A percentile compares a stretch with the other conserved stretches of the same genome.
Evolutionary conservation across 2,329 filamentous ascomycete species (phyloP).

Genomic region (Apiospora sp.): DNA sequence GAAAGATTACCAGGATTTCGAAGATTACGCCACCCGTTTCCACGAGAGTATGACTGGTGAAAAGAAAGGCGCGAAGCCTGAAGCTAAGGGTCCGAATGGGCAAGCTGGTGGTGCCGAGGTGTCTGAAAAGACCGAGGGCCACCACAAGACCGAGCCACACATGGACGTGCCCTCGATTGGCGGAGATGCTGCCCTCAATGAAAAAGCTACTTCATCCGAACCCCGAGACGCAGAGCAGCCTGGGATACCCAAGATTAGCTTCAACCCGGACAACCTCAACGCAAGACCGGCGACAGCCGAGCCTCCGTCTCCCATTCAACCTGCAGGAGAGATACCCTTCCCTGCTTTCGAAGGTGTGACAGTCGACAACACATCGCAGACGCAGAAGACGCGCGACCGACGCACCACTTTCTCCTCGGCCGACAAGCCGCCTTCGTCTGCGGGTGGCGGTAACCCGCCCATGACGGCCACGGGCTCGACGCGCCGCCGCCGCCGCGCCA

Average conservation of each 20-base stretch:
- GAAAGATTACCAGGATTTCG: constrained; percentile 90
- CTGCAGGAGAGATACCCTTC: constrained; percentile 54
- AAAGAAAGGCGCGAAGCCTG: constrained; percentile 62
- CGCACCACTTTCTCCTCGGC: constrained; percentile 64
- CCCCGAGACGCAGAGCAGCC: constrained; percentile 30
- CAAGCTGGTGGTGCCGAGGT: constrained; percentile 34
- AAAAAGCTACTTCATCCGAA: constrained; percentile 34
- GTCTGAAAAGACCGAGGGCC: constrained; percentile 35
- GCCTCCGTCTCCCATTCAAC: constrained; percentile 50
- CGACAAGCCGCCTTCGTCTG: constrained; percentile 53
- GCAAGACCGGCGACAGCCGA: constrained; percentile 41
- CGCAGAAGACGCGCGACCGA: constrained; percentile 54
- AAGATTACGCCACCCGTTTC: constrained; percentile 80
- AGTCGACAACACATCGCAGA: constrained; percentile 38
- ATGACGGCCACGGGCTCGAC: constrained; percentile 56
- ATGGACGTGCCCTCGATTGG: constrained; percentile 31
- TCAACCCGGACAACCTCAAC: constrained; percentile 33
- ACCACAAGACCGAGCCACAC: constrained; percentile 29
- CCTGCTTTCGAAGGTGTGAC: constrained; percentile 53
- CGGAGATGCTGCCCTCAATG: constrained; percentile 33
- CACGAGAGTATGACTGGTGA: constrained; percentile 67
- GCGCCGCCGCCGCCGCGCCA: constrained; percentile 71
- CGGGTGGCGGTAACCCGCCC: constrained; percentile 36
- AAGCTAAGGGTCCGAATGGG: constrained; percentile 49
- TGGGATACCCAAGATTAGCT: constrained; percentile 30